Base-by-base conservation (phyloP, 2,329 filamentous ascomycete species). In the Neoarthrinium moseri region DNA sequence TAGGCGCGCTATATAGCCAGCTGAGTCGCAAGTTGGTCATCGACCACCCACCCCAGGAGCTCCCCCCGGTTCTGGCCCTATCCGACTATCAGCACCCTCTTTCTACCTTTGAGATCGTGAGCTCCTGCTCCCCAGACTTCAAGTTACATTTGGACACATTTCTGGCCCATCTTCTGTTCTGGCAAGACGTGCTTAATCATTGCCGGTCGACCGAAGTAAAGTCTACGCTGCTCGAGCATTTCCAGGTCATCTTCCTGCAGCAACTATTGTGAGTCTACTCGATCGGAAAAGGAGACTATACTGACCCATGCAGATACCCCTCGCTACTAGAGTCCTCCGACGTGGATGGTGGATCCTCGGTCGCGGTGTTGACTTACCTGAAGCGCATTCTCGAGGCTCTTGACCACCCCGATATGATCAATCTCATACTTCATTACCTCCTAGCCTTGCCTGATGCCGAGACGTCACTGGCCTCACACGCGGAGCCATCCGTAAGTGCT, bases 151-250 rank as follows among this genome's bases (percentile, higher is more conserved):
- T 97, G 60, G 85, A 92, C 45, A 95, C 91, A 0, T 99, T 99
- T 60, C 76, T 99, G 33, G 96, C 94, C 1, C 95, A 97, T 62
- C 77, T 99, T 39, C 75, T 95, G 5, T 99, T 99, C 62, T 99
- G 94, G 94, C 94, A 99, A 69, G 94, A 99, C 65, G 91, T 96
- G 26, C 74, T 99, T 50, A 94, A 97, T 64, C 92, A 97, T 67
- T 99, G 94, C 70, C 84, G 85, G 58, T 97, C 92, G 4, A 76
- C 84, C 1, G 92, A 97, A 62, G 90, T 99, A 56, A 94, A 92
- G 63, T 89, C 89, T 54, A 96, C 91, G 1, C 73, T 99, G 41
- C 77, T 99, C 24, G 94, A 99, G 63, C 94, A 99, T 67, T 99
- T 99, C 61, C 91, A 96, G 63, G 87, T 97, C 56, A 83, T 99